phyloP scores from a whole-genome alignment of 2,329 filamentous ascomycete species.

The Trichoderma breve region DNA sequence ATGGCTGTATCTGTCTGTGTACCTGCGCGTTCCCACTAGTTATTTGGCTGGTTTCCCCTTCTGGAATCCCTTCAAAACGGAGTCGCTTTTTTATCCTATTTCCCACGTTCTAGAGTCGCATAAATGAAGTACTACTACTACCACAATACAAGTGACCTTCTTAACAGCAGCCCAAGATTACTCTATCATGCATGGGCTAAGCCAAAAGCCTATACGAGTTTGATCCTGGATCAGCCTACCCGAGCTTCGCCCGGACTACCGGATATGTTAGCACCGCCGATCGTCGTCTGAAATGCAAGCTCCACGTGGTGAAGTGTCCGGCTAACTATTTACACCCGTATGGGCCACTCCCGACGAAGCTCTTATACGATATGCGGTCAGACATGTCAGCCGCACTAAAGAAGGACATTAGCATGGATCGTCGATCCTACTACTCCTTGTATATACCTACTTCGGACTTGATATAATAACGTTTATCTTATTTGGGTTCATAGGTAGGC shows the following conservation, averaged over 20 bases:
- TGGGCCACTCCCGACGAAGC: too few species aligned
- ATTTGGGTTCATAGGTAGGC: neutral
- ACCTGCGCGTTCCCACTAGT: neutral
- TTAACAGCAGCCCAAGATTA: neutral
- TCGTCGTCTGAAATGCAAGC: neutral
- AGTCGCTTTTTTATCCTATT: neutral
- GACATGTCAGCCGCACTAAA: neutral
- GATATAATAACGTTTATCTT: neutral
- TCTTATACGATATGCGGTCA: neutral
- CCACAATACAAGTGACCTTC: neutral
- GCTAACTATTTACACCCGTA: too few species aligned
- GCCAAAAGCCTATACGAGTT: too few species aligned
- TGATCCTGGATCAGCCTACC: neutral
- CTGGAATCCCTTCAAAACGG: neutral
- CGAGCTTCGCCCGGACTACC: neutral
- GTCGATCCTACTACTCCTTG: neutral
- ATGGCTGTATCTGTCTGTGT: conserved; percentile 8
- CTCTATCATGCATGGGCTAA: neutral
- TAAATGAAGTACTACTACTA: neutral
- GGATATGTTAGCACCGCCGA: neutral
- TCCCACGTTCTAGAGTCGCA: neutral
- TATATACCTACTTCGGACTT: neutral
- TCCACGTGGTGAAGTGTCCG: neutral
- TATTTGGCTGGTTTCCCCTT: neutral
- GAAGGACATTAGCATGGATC: neutral